Conservation (phyloP, 345 rosid species). For the Adansonia digitata region DNA sequence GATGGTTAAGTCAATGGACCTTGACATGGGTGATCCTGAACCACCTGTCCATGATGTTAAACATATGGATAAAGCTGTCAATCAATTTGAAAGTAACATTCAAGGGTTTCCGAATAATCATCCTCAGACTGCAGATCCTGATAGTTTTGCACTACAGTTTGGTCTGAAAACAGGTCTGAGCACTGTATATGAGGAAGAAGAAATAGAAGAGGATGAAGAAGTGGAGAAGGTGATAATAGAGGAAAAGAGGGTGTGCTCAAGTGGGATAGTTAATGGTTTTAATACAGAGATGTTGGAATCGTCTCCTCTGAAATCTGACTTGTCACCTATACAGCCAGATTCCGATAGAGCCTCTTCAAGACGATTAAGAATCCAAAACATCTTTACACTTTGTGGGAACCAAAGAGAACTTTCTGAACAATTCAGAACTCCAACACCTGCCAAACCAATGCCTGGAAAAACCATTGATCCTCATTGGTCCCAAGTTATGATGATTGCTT, state of each 20-base stretch:
- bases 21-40: conserved; percentile 86
- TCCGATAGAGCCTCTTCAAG: conserved; percentile 47
- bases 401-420: conserved; percentile 81
- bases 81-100: conserved; percentile 18
- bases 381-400: conserved; percentile 93
- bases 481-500: neutral
- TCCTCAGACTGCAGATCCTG: conserved; percentile 31
- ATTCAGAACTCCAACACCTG: conserved; percentile 32
- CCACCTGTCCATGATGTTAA: conserved; percentile 38
- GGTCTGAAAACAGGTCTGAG: conserved; percentile 59
- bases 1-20: conserved; percentile 98
- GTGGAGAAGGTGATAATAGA: conserved; percentile 79
- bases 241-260: conserved; percentile 57
- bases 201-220: conserved; percentile 57
- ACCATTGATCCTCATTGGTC: conserved; percentile 19
- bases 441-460: conserved; percentile 18
- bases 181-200: conserved; percentile 95
- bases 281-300: conserved; percentile 16
- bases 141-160: conserved; percentile 35
- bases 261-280: conserved; percentile 17
- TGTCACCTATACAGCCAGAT: neutral
- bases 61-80: conserved; percentile 18
- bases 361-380: conserved; percentile 65
- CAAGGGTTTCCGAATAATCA: conserved; percentile 24
- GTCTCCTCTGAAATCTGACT: conserved; percentile 26